Base-by-base conservation (phyloP, 2,329 filamentous ascomycete species). In the Talaromyces sp. region DNA sequence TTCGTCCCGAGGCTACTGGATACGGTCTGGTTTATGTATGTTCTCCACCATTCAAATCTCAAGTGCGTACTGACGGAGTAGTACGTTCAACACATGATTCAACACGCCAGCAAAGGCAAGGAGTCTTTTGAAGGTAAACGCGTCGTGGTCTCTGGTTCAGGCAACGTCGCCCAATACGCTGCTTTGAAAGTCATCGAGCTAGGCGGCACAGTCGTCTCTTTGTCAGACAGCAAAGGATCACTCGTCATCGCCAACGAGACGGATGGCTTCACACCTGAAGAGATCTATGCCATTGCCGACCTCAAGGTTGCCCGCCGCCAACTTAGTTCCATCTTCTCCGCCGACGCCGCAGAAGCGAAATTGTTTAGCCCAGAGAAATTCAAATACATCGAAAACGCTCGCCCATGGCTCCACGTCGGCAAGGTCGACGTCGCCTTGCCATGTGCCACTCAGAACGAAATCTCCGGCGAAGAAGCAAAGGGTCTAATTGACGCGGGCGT, bases 101-200 rank as follows among this genome's bases (percentile, higher is more conserved):
- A 90, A 80, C 90, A 97, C 80, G 91, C 92, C 72, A 85, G 85
- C 25, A 82, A 83, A 67, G 92, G 92, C 79, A 89, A 90, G 77
- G 93, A 96, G 77, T 87, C 86, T 71, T 96, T 96, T 84, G 81
- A 86, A 69, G 94, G 93, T 82, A 98, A 98, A 87, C 90, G 89
- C 67, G 95, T 98, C 65, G 92, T 94, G 79, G 90, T 99, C 80
- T 97, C 95, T 52, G 95, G 95, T 69, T 97, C 94, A 66, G 95
- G 95, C 71, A 99, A 99, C 83, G 95, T 98, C 63, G 95, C 95
- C 37, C 95, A 98, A 84, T 98, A 95, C 83, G 94, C 94, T 37
- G 95, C 94, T 0, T 90, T 98, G 72, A 98, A 98, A 84, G 89
- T 89, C 77, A 95, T 98, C 74, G 93, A 98, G 86, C 92, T 98